phyloP scores from a whole-genome alignment of 352 stramenopile genomes.

The Phytopythium chamaehyphon region DNA sequence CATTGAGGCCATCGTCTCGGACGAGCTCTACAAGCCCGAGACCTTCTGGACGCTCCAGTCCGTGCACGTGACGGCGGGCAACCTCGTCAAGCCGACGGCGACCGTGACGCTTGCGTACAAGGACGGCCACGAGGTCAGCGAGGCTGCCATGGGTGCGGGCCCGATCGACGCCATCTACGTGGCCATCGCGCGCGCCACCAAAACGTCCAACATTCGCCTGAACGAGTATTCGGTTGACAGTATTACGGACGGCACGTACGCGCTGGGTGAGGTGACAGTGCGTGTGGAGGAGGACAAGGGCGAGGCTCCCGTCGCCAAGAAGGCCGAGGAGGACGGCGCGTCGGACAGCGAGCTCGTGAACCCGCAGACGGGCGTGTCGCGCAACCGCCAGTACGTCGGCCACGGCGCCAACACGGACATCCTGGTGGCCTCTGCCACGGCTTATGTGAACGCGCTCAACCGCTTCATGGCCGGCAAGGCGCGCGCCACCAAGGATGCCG shows the following conservation, averaged over 20 bases:
- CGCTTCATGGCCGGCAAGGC: constrained; percentile 72
- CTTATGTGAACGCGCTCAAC: constrained; percentile 88
- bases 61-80: constrained; percentile 87
- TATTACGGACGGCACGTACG: constrained; percentile 84
- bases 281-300: constrained; percentile 72
- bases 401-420: constrained; percentile 90
- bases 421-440: constrained; percentile 81
- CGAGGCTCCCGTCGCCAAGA: constrained; percentile 29
- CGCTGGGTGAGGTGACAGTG: constrained; percentile 85
- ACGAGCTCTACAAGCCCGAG: constrained; percentile 89
- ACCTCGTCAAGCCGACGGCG: constrained; percentile 89
- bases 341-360: constrained; percentile 76
- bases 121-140: constrained; percentile 85
- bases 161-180: constrained; percentile 87
- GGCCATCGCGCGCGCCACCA: constrained; percentile 80
- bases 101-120: constrained; percentile 88
- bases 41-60: constrained; percentile 86
- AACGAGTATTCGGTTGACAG: constrained; percentile 88
- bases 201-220: constrained; percentile 76
- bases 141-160: constrained; percentile 84
- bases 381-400: constrained; percentile 84
- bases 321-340: constrained; percentile 37
- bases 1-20: constrained; percentile 88
- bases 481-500: constrained; percentile 21
- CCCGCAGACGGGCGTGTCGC: constrained; percentile 77